Conservation (phyloP, 2,329 filamentous ascomycete species). For the Fusarium cicatricum region DNA sequence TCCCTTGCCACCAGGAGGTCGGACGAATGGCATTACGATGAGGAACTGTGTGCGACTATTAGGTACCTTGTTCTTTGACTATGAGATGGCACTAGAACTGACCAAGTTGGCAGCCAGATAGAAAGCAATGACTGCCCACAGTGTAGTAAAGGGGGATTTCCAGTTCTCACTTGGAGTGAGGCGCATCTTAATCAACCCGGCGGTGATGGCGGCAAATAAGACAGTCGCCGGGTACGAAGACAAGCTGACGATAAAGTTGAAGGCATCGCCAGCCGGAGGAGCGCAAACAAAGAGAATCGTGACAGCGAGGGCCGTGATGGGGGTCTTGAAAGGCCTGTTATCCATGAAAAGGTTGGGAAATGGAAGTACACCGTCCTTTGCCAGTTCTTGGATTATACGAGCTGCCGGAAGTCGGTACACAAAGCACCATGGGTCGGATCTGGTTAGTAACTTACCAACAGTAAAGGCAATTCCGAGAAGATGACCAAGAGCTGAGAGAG, state of each 20-base stretch:
- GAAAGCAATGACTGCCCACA: conserved; percentile 24
- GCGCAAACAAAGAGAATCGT: conserved; percentile 38
- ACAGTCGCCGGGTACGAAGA: conserved; percentile 32
- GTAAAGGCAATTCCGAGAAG: conserved; percentile 23
- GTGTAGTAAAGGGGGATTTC: conserved; percentile 24
- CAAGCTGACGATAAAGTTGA: conserved; percentile 35
- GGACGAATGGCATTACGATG: conserved; percentile 19
- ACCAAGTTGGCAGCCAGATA: conserved; percentile 14
- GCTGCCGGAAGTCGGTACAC: not conserved
- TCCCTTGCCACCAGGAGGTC: conserved; percentile 15
- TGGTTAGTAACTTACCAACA: conserved; percentile 16
- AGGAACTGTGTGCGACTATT: conserved; percentile 5
- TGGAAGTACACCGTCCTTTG: conserved; percentile 29
- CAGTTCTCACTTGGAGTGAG: conserved; percentile 27
- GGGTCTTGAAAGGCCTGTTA: conserved; percentile 37
- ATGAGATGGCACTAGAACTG: not conserved
- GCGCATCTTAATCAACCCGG: conserved; percentile 34
- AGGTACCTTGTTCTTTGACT: not conserved
- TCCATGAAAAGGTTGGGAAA: conserved; percentile 40
- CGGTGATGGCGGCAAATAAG: conserved; percentile 23
- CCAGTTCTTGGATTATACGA: conserved; percentile 34
- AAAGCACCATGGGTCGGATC: not conserved
- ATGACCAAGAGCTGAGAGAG: conserved; percentile 19
- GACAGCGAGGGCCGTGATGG: conserved; percentile 29
- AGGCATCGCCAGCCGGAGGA: conserved; percentile 35